phyloP scores from a whole-genome alignment of 1,139 yeast genomes.

The Kodamaea fungicola region DNA sequence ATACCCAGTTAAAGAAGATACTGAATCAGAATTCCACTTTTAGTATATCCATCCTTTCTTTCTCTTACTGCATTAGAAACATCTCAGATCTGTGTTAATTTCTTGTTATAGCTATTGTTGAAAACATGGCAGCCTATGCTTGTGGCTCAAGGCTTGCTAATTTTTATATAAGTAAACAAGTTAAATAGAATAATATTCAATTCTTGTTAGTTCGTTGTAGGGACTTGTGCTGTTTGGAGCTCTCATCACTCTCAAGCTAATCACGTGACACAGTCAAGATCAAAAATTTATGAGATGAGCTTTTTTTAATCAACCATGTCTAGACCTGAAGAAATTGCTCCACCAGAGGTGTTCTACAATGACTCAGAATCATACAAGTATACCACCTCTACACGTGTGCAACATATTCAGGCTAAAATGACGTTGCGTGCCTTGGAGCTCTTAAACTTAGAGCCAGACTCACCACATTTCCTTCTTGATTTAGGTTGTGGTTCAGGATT shows the following conservation, averaged over 20 bases:
- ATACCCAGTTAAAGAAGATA: slow-evolving; percentile 10
- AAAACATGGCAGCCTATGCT: neutral
- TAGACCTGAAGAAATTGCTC: slow-evolving; percentile 96
- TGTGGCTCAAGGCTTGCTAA: neutral
- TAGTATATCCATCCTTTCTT: slow-evolving; percentile 4
- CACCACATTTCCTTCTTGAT: slow-evolving; percentile 76
- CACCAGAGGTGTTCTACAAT: slow-evolving; percentile 93
- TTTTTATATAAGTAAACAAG: neutral
- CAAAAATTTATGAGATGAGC: neutral
- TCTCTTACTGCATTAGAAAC: neutral
- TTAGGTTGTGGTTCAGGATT: slow-evolving; percentile 97
- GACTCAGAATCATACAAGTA: slow-evolving; percentile 87
- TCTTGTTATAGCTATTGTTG: neutral
- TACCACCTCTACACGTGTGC: slow-evolving; percentile 92
- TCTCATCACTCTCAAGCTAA: too few species aligned
- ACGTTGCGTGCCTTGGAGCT: slow-evolving; percentile 89
- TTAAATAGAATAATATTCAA: neutral
- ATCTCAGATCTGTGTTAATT: neutral
- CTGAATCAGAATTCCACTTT: slow-evolving; percentile 18
- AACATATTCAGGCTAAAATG: slow-evolving; percentile 97
- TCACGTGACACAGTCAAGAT: too few species aligned
- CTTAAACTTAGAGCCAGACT: slow-evolving; percentile 60
- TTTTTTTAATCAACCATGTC: slow-evolving; percentile 57
- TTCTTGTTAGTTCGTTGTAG: neutral
- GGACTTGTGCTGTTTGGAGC: too few species aligned